Conservation (phyloP, 2,329 filamentous ascomycete species). For the Cytospora paraplurivora region DNA sequence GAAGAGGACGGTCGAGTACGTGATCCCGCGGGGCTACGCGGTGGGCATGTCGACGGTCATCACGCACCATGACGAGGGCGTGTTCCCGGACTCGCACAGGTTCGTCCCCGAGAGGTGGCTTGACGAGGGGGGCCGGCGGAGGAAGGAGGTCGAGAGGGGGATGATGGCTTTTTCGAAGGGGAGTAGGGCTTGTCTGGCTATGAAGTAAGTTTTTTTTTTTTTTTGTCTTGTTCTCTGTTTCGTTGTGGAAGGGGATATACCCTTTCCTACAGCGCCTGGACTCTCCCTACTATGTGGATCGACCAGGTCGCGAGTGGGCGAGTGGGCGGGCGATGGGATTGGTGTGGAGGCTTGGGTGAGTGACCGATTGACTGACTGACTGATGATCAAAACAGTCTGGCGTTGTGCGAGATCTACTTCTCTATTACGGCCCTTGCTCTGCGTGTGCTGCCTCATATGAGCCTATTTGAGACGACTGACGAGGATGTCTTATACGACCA, state of each 20-base stretch:
- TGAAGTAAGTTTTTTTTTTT: constrained; percentile 17
- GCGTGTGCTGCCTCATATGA: constrained; percentile 15
- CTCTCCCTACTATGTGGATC: too few species aligned
- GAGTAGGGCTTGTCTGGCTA: constrained; percentile 10
- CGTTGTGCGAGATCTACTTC: constrained; percentile 21
- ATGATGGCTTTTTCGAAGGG: constrained; percentile 19
- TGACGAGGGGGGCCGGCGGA: constrained; percentile 16
- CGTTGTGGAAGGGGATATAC: too few species aligned
- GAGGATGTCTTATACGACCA: constrained; percentile 21
- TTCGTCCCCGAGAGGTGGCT: constrained; percentile 33
- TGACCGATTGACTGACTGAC: background rate
- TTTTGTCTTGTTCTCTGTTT: background rate
- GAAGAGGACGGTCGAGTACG: constrained; percentile 23
- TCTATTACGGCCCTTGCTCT: constrained; percentile 14
- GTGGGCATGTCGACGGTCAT: constrained; percentile 29
- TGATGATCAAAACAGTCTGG: constrained; percentile 2
- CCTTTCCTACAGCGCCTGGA: too few species aligned
- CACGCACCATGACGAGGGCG: constrained; percentile 26
- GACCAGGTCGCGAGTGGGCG: too few species aligned
- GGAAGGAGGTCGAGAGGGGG: constrained; percentile 21
- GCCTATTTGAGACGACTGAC: constrained; percentile 19
- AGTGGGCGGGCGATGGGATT: too few species aligned
- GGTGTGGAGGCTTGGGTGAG: too few species aligned
- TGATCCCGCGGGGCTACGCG: constrained; percentile 31
- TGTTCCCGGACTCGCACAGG: constrained; percentile 27